Base-by-base conservation (phyloP, 352 stramenopile species). In the Discostella stelligera region DNA sequence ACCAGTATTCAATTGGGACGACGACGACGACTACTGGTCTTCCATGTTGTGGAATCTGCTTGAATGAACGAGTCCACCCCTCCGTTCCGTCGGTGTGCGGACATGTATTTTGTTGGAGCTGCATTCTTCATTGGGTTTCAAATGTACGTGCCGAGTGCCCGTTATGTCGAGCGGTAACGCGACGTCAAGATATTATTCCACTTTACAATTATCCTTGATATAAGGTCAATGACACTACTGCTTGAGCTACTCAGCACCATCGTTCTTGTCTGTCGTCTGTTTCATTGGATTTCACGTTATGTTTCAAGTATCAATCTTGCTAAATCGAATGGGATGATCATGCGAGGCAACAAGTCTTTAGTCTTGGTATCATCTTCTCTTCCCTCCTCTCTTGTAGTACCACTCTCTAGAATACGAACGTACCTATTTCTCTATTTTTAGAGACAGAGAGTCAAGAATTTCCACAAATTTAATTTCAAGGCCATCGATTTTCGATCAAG, bases 41-140 rank as follows among this genome's bases (percentile, higher is more conserved):
- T 65, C 61, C 63, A 52, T 44, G 37, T 2, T 90, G 84, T 68
- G 71, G 71, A 30, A 87, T 90, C 56, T 90, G 84, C 32, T 30
- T 78, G 2, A 72, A 76, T 32, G 59, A 81, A 49, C 78, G 81
- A 32, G 74, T 66, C 3, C 61, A 89, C 73, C 60, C 81, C 3
- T 75, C 82, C 30, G 78, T 71, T 61, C 74, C 84, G 11, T 64
- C 64, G 11, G 64, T 59, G 0, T 90, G 84, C 74, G 84, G 84
- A 37, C 84, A 90, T 65, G 84, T 90, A 7, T 87, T 87, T 67
- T 90, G 84, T 62, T 90, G 84, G 84, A 79, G 77, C 44, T 90
- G 84, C 56, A 65, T 90, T 21, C 52, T 76, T 21, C 84, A 87
- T 60, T 90, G 84, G 84, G 70, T 86, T 39, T 80, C 70, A 0